phyloP scores from a whole-genome alignment of 1,139 yeast genomes.

The Protomyces arabidopsidicola region DNA sequence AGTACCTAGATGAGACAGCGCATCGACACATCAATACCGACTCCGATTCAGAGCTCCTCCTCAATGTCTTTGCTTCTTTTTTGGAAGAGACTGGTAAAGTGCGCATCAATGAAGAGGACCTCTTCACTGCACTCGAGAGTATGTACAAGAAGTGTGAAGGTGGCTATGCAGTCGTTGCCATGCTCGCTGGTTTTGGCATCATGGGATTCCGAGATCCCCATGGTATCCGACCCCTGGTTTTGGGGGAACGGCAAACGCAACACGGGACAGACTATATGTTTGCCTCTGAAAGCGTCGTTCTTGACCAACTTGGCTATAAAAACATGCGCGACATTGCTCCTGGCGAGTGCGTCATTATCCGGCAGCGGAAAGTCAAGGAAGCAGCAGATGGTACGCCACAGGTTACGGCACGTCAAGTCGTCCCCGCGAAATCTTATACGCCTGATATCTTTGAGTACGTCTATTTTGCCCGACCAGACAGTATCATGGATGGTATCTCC shows the following conservation, averaged over 20 bases:
- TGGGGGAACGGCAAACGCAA: slow-evolving; percentile 63
- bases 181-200: slow-evolving; percentile 93
- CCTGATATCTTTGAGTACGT: slow-evolving; percentile 98
- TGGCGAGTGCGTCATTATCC: slow-evolving; percentile 93
- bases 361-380: slow-evolving; percentile 36
- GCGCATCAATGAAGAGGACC: slow-evolving; percentile 85
- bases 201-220: slow-evolving; percentile 96
- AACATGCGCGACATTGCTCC: slow-evolving; percentile 79
- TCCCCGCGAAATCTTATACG: slow-evolving; percentile 69
- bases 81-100: slow-evolving; percentile 86
- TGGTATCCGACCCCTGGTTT: slow-evolving; percentile 86
- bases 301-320: slow-evolving; percentile 85
- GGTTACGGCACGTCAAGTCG: slow-evolving; percentile 58
- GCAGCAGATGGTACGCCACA: slow-evolving; percentile 25
- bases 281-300: slow-evolving; percentile 91
- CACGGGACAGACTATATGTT: slow-evolving; percentile 92
- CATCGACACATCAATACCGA: slow-evolving; percentile 98
- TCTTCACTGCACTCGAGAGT: slow-evolving; percentile 78
- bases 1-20: slow-evolving; percentile 82
- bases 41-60: slow-evolving; percentile 83
- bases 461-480: slow-evolving; percentile 95
- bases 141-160: slow-evolving; percentile 80
- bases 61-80: slow-evolving; percentile 87
- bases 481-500: slow-evolving; percentile 89
- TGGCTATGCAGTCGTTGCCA: slow-evolving; percentile 91